Conservation (phyloP, 2,329 filamentous ascomycete genomes). For the Diaporthe eres region DNA sequence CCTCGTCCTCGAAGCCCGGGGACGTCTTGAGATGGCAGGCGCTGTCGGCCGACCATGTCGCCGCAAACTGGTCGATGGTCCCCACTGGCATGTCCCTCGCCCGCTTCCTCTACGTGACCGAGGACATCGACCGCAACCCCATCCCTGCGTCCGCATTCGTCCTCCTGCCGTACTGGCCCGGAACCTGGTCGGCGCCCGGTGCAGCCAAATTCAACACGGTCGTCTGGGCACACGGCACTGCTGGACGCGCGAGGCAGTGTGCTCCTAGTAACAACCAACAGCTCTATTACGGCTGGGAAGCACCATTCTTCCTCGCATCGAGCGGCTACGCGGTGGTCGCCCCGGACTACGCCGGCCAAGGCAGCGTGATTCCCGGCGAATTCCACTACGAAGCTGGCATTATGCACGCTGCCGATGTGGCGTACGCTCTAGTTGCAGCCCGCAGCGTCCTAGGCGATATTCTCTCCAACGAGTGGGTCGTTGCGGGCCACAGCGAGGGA, state of each 20-base stretch:
- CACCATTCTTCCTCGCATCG: neutral
- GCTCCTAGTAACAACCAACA: neutral
- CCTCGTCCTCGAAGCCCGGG: neutral
- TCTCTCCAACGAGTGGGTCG: constrained; percentile 4
- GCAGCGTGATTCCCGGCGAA: constrained; percentile 4
- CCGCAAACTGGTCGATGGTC: neutral
- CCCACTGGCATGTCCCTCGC: constrained; percentile 6
- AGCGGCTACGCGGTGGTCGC: constrained; percentile 2
- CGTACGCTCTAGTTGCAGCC: neutral
- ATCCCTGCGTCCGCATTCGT: constrained; percentile 6
- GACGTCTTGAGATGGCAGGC: neutral
- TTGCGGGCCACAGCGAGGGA: constrained; percentile 10
- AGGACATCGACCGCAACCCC: neutral
- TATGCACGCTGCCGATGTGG: neutral
- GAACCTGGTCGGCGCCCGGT: neutral
- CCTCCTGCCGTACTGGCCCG: constrained; percentile 6
- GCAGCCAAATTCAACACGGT: constrained; percentile 1
- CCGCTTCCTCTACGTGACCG: constrained; percentile 10
- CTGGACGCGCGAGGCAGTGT: neutral
- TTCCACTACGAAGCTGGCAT: constrained; percentile 10
- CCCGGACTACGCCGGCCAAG: constrained; percentile 1
- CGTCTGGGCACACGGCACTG: neutral
- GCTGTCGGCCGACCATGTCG: constrained; percentile 7
- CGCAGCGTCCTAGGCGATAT: neutral
- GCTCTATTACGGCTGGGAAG: constrained; percentile 9